Conservation (phyloP, 176 grass and related monocot genomes). For the Areca catechu region DNA sequence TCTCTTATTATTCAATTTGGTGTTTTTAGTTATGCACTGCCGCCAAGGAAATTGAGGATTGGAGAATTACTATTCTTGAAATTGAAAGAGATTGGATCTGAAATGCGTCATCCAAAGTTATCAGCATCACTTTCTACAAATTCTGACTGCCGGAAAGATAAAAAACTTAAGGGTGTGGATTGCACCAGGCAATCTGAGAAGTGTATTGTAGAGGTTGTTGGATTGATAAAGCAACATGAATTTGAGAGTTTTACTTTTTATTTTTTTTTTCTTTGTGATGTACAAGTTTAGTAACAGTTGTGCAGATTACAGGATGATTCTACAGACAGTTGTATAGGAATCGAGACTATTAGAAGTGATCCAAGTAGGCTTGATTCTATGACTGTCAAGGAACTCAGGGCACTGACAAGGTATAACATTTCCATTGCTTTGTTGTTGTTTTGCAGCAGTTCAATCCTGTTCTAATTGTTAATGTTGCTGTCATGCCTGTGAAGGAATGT, state of each 20-base stretch:
- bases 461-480: too few species aligned
- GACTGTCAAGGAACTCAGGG: conserved; percentile 75
- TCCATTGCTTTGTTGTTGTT: too few species aligned
- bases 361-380: conserved; percentile 52
- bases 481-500: conserved; percentile 30
- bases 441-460: too few species aligned
- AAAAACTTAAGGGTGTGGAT: conserved; percentile 3
- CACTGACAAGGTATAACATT: conserved; percentile 45
- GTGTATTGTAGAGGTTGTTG: conserved; percentile 28
- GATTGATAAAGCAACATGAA: too few species aligned
- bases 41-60: conserved; percentile 14
- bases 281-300: conserved; percentile 2
- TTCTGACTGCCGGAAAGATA: conserved; percentile 24
- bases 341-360: conserved; percentile 43
- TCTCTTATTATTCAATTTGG: not conserved
- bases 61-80: conserved; percentile 23
- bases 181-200: not conserved
- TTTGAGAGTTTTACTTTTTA: not conserved
- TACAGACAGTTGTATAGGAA: conserved; percentile 27
- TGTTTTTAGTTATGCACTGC: conserved; percentile 18
- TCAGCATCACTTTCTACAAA: conserved; percentile 34
- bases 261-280: conserved; percentile 2
- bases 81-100: conserved; percentile 24
- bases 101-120: conserved; percentile 26
- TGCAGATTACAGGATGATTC: conserved; percentile 38